Evolutionary conservation across 331 rosid genomes (phyloP), one percentile per base, ranked within the genome.

Genomic region (Acacia concinna): DNA sequence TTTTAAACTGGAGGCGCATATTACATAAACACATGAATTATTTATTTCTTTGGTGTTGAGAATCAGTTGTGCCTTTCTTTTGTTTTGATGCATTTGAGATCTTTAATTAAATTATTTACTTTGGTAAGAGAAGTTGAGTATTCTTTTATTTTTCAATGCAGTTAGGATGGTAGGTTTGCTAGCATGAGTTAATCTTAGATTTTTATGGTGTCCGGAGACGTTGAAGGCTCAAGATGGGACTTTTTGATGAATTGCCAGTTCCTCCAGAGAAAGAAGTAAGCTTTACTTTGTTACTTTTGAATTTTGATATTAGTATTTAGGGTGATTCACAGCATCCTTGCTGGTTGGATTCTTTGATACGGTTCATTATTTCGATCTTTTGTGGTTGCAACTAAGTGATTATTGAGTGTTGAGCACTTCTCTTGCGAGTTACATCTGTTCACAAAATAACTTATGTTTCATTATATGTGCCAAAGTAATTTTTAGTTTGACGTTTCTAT

Each of bases 171-270:
- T 5, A 21, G 81, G 69, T 75, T 74, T 76, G 68, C 68, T 62
- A 23, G 87, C 65, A 80, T 70, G 86, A 85, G 83, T 75, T 85
- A 83, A 85, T 84, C 77, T 81, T 77, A 44, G 63, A 72, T 67
- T 86, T 80, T 70, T 62, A 44, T 59, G 74, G 88, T 82, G 67
- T 82, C 82, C 5, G 63, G 82, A 73, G 65, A 81, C 86, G 82
- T 75, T 41, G 83, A 85, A 80, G 78, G 76, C 81, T 76, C 79
- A 77, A 68, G 71, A 96, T 96, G 99, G 99, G 98, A 81, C 74
- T 90, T 83, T 96, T 96, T 72, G 99, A 96, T 68, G 98, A 90
- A 56, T 86, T 96, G 82, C 98, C 99, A 3, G 82, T 96, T 78
- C 90, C 97, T 85, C 73, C 92, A 1, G 96, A 86, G 47, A 96